phyloP scores from a whole-genome alignment of 192 early-diverging fungal genomes.

The Linnemannia exigua region DNA sequence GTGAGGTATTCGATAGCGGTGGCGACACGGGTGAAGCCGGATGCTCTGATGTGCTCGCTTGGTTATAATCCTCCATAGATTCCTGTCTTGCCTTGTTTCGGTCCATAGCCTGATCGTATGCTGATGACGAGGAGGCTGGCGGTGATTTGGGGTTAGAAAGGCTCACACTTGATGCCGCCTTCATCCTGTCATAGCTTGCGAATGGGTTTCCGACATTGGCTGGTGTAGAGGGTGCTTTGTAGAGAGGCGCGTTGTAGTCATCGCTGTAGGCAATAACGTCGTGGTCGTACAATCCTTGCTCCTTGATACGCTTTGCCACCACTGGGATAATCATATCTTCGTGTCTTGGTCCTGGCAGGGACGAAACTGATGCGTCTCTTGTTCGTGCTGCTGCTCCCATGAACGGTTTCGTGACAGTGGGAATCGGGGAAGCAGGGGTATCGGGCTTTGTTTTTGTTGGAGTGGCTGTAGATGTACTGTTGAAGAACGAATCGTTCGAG shows the following conservation, averaged over 20 bases:
- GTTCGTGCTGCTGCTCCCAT: slow-evolving; percentile 7
- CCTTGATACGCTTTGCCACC: slow-evolving; percentile 43
- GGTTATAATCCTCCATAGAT: not conserved
- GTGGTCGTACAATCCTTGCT: slow-evolving; percentile 32
- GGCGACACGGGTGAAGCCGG: not conserved
- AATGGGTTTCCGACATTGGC: slow-evolving; percentile 31
- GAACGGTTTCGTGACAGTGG: slow-evolving; percentile 15
- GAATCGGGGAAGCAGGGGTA: slow-evolving; percentile 3
- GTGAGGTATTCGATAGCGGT: not conserved
- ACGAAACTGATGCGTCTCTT: slow-evolving; percentile 21
- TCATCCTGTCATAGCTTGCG: slow-evolving; percentile 40
- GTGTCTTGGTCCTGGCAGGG: slow-evolving; percentile 33
- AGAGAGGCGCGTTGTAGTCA: slow-evolving; percentile 50
- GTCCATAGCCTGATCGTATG: not conserved
- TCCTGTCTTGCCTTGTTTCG: not conserved
- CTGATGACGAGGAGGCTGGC: not conserved
- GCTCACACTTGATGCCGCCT: slow-evolving; percentile 31
- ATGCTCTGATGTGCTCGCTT: not conserved
- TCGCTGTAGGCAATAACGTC: slow-evolving; percentile 52
- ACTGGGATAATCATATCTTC: slow-evolving; percentile 55
- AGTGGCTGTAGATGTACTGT: not conserved
- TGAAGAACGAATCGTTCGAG: not conserved
- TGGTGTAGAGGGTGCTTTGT: slow-evolving; percentile 26
- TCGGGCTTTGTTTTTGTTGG: not conserved
- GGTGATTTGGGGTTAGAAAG: slow-evolving; percentile 20